These are phyloP conservation scores for Ceratobasidium sp. DNA, from an alignment of 1,284 basidiomycete genomes.

Conservation along the genomic window DNA sequence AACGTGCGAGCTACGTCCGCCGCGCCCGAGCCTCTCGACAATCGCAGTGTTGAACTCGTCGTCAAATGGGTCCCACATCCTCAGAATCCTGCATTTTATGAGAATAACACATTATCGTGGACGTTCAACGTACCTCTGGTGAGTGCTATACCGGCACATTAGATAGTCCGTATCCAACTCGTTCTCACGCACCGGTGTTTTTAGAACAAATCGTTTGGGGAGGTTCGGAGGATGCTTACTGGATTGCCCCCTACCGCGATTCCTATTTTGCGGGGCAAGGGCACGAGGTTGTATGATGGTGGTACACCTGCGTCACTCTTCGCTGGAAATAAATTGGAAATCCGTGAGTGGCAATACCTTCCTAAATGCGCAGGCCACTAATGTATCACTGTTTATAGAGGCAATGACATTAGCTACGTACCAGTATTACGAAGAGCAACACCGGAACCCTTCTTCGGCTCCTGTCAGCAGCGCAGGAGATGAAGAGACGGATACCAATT, in stretches of 20 bases:
- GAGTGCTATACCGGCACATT: neutral
- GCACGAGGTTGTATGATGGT: conserved; percentile 31
- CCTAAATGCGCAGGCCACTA: neutral
- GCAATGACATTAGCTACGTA: conserved; percentile 33
- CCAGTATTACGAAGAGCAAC: conserved; percentile 39
- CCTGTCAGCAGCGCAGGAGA: conserved; percentile 14
- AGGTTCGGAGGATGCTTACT: conserved; percentile 40
- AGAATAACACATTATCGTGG: conserved; percentile 4
- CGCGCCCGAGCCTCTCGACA: conserved; percentile 17
- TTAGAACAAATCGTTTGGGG: conserved; percentile 42
- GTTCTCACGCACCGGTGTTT: neutral
- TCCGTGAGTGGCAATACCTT: conserved; percentile 16
- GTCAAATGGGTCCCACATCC: conserved; percentile 41
- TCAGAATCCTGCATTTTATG: conserved; percentile 14
- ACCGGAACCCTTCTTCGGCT: conserved; percentile 33
- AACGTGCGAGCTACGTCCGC: conserved; percentile 38
- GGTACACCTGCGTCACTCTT: conserved; percentile 37
- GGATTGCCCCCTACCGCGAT: neutral
- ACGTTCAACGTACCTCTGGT: conserved; percentile 35
- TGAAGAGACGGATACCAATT: conserved; percentile 10
- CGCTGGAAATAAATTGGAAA: conserved; percentile 31
- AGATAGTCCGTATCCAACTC: neutral
- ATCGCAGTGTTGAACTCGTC: conserved; percentile 16
- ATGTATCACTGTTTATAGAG: conserved; percentile 12
- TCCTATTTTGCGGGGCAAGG: conserved; percentile 8